Base-by-base conservation (phyloP, 2,329 filamentous ascomycete species). In the Seiridium unicorne region DNA sequence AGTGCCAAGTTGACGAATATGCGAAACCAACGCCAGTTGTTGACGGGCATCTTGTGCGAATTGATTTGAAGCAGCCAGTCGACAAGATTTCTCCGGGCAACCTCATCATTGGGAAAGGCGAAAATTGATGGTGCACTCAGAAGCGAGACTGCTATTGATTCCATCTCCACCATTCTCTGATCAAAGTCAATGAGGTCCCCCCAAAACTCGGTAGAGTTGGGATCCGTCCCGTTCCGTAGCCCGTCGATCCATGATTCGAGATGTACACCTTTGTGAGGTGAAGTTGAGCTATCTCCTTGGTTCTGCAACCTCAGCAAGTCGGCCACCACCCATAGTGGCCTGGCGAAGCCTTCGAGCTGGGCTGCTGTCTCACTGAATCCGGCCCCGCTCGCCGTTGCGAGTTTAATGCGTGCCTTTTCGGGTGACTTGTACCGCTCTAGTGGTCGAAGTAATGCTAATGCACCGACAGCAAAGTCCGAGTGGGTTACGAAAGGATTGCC, bases 151-250 rank as follows among this genome's bases (percentile, higher is more conserved):
- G 79, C 76, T 3, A 84, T 73, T 34, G 80, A 79, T 64, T 84
- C 81, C 46, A 80, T 76, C 63, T 84, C 82, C 0, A 84, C 82
- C 81, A 84, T 84, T 2, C 80, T 68, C 63, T 84, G 82, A 54
- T 84, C 81, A 26, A 73, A 72, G 4, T 80, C 66, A 0, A 72
- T 69, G 2, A 83, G 74, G 1, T 72, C 67, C 0, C 80, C 81
- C 81, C 81, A 84, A 62, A 81, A 84, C 32, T 77, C 76, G 0
- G 62, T 44, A 18, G 72, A 66, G 0, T 60, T 44, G 0, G 74
- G 75, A 26, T 78, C 70, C 0, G 71, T 72, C 4, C 76, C 76
- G 3, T 65, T 61, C 0, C 61, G 58, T n/a, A 76, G 51, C 26
- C 76, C 66, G 10, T 64, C 34, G 34, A 73, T 51, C 76, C 76